phyloP scores from a whole-genome alignment of 1,139 yeast genomes.

The Geotrichum aggregatum region DNA sequence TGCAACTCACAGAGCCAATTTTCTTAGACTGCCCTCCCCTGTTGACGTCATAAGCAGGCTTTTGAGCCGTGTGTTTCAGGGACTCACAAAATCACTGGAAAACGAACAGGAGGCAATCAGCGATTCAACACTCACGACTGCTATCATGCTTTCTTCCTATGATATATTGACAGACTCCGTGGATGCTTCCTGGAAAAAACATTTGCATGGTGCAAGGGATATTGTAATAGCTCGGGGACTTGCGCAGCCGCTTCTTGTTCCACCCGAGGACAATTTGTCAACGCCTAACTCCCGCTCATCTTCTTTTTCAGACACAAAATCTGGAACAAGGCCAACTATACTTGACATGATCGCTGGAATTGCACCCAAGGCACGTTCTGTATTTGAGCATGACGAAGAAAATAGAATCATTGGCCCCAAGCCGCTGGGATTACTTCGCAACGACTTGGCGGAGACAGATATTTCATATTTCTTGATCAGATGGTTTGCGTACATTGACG shows the following conservation, averaged over 20 bases:
- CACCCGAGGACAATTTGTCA: not conserved
- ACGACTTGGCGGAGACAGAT: constrained; percentile 37
- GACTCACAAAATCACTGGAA: constrained; percentile 50
- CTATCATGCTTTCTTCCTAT: constrained; percentile 56
- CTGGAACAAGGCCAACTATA: not conserved
- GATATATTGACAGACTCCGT: constrained; percentile 48
- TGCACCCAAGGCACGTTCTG: not conserved
- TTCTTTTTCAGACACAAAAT: not conserved
- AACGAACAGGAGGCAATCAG: constrained; percentile 54
- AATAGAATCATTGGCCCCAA: constrained; percentile 27
- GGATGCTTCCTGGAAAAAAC: constrained; percentile 44
- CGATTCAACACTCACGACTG: constrained; percentile 62
- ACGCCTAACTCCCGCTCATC: not conserved
- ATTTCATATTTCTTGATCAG: constrained; percentile 59
- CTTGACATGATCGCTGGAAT: constrained; percentile 2
- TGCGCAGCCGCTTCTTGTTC: constrained; percentile 26
- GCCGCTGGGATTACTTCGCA: constrained; percentile 27
- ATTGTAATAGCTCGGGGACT: constrained; percentile 56
- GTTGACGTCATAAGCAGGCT: constrained; percentile 50
- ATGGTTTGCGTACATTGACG: constrained; percentile 70
- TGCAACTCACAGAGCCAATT: constrained; percentile 46
- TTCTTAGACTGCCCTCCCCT: constrained; percentile 42
- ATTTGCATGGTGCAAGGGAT: constrained; percentile 65
- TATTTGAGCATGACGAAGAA: not conserved
- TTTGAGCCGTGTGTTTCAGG: constrained; percentile 55